Percentiles rank a stretch among this genome's conserved stretches.
These are phyloP conservation scores for Apiospora kogelbergensis DNA, from an alignment of 2,329 filamentous ascomycete species.

Conservation along the genomic window DNA sequence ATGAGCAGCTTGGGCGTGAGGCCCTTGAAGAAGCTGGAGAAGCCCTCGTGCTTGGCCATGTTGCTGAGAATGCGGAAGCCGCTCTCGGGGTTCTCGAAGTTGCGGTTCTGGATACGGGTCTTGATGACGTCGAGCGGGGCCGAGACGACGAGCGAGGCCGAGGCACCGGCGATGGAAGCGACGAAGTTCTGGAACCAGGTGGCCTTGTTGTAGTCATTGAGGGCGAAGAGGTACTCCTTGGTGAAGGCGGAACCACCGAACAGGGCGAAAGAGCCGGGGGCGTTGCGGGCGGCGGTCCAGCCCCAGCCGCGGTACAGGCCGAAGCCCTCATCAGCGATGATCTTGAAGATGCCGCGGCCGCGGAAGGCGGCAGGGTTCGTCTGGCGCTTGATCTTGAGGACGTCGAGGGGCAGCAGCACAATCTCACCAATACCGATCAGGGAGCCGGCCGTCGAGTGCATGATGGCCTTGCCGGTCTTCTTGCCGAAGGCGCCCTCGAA, in stretches of 20 bases:
- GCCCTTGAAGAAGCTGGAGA: conserved; percentile 93
- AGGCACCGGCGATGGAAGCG: conserved; percentile 91
- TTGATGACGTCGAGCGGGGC: conserved; percentile 97
- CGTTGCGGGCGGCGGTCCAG: conserved; percentile 96
- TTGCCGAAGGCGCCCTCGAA: conserved; percentile 93
- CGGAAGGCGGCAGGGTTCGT: conserved; percentile 98
- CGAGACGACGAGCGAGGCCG: conserved; percentile 93
- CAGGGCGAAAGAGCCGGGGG: conserved; percentile 93
- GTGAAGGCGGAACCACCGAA: conserved; percentile 97
- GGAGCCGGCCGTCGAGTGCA: conserved; percentile 95
- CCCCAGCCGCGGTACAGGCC: conserved; percentile 94
- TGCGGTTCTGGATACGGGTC: conserved; percentile 96
- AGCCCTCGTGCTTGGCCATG: conserved; percentile 90
- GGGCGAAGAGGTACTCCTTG: conserved; percentile 91
- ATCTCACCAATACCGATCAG: conserved; percentile 98
- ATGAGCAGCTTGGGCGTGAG: conserved; percentile 96
- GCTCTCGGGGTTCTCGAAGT: conserved; percentile 96
- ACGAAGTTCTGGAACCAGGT: conserved; percentile 96
- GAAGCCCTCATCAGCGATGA: conserved; percentile 91
- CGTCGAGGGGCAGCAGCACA: conserved; percentile 88
- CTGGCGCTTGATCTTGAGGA: conserved; percentile 99
- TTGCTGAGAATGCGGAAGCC: conserved; percentile 89
- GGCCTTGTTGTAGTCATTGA: conserved; percentile 94
- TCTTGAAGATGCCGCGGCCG: conserved; percentile 85
- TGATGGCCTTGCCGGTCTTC: conserved; percentile 96